A percentile compares a stretch with the other conserved stretches of the same genome.
Evolutionary conservation across 495 filamentous ascomycete species (phyloP).

Genomic region (Talaromyces nanjingensis): DNA sequence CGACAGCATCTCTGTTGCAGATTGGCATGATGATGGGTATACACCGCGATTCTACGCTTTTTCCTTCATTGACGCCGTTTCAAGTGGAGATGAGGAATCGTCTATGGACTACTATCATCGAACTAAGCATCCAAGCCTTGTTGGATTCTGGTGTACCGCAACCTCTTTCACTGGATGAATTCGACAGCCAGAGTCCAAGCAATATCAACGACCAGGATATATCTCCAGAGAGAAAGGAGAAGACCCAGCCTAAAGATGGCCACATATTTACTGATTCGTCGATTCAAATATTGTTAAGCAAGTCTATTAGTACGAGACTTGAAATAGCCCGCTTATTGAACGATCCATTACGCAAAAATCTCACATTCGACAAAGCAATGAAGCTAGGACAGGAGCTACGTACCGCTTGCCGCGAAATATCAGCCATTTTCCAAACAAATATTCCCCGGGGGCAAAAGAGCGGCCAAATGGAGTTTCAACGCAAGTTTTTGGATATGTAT

Average conservation of each 20-base stretch:
- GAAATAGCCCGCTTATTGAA: constrained; percentile 30
- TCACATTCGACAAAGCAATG: constrained; percentile 32
- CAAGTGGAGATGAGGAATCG: constrained; percentile 46
- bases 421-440: constrained; percentile 10
- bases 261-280: constrained; percentile 36
- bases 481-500: constrained; percentile 28
- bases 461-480: constrained; percentile 10
- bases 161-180: constrained; percentile 33
- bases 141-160: constrained; percentile 38
- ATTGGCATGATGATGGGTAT: constrained; percentile 45
- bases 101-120: constrained; percentile 52
- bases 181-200: constrained; percentile 36
- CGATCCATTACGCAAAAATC: constrained; percentile 16
- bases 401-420: constrained; percentile 13
- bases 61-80: constrained; percentile 36
- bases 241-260: constrained; percentile 18
- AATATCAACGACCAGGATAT: constrained; percentile 45
- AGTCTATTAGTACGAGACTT: constrained; percentile 32
- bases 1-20: constrained; percentile 39
- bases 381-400: constrained; percentile 9
- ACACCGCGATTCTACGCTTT: constrained; percentile 45
- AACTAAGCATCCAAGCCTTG: constrained; percentile 41
- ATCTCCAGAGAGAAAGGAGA: constrained; percentile 20
- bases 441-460: constrained; percentile 10
- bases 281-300: constrained; percentile 34